Evolutionary conservation across 257 asterid genomes (phyloP), one percentile per base, ranked within the genome.

Genomic region (Solanum ossicruentum): DNA sequence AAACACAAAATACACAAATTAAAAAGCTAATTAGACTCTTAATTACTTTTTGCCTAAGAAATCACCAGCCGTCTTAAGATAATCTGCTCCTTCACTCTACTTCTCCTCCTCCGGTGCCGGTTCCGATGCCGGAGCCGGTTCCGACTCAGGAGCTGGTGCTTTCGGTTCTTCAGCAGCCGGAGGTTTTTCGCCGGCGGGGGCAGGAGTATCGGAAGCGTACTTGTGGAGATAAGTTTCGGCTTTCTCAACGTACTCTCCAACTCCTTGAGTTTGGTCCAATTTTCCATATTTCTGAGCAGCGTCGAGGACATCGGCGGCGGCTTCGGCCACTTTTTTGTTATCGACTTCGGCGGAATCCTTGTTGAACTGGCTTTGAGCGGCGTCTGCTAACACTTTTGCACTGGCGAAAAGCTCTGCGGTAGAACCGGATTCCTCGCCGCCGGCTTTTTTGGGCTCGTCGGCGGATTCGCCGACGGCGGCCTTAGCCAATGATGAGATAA

Each of bases 211-310:
- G 3, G 84, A 13, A 11, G 80, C 75, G 82, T 88, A 89, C 87
- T 85, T 21, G 85, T 92, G 91, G 85, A 92, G 91, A 66, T 92
- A 92, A 86, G 56, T 89, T 88, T 92, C 92, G 1, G 95, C 95
- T 84, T 92, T 92, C 6, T 91, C 93, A 45, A 86, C 91, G 85
- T 92, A 92, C 88, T 90, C 89, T 18, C 95, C 95, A 63, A 87
- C 28, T 10, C 95, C 95, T 77, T 87, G 36, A 61, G 85, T 85
- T 49, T 85, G 89, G 16, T 91, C 93, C 2, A 92, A 89, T 84
- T 92, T 92, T 3, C 88, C 95, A 81, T 92, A 91, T 11, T 85
- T 63, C 4, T 84, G 70, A 41, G 90, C 93, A 43, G 91, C 89
- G 55, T 57, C 89, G 79, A 92, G 87, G 23, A 92, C 80, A 26